These are phyloP conservation scores for grape (Vitis vinifera) DNA, from an alignment of 164 flowering plant genomes.

Conservation along the genomic window DNA sequence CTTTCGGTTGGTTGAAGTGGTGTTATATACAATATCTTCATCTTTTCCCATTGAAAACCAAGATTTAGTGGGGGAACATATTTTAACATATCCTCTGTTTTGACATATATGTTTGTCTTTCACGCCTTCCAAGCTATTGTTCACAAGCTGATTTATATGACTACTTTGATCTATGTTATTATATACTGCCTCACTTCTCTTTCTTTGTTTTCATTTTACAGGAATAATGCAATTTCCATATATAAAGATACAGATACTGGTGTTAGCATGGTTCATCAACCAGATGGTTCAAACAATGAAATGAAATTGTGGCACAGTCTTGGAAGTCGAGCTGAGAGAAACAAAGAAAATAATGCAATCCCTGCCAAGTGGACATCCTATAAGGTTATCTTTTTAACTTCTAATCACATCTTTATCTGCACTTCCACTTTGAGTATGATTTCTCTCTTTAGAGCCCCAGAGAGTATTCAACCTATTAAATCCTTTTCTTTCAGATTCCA, in stretches of 20 bases:
- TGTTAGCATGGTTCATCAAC: slow-evolving; percentile 22
- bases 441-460: no score
- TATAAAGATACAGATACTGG: slow-evolving; percentile 48
- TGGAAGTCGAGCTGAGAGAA: slow-evolving; percentile 72
- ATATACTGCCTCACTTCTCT: not conserved
- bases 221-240: slow-evolving; percentile 46
- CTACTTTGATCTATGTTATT: no score
- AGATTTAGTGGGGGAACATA: no score
- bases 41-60: no score
- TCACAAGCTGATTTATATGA: not conserved
- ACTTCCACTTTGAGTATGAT: no score
- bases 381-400: slow-evolving; percentile 43
- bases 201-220: slow-evolving; percentile 13
- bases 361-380: slow-evolving; percentile 83
- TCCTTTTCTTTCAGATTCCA: slow-evolving; percentile 50
- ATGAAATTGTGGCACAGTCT: slow-evolving; percentile 55
- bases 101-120: no score
- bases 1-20: no score
- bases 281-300: slow-evolving; percentile 36
- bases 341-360: slow-evolving; percentile 76
- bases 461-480: not conserved
- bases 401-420: not conserved
- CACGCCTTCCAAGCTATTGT: no score
- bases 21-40: no score
- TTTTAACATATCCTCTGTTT: no score